phyloP scores from a whole-genome alignment of 345 rosid genomes.

The Boechera retrofracta region DNA sequence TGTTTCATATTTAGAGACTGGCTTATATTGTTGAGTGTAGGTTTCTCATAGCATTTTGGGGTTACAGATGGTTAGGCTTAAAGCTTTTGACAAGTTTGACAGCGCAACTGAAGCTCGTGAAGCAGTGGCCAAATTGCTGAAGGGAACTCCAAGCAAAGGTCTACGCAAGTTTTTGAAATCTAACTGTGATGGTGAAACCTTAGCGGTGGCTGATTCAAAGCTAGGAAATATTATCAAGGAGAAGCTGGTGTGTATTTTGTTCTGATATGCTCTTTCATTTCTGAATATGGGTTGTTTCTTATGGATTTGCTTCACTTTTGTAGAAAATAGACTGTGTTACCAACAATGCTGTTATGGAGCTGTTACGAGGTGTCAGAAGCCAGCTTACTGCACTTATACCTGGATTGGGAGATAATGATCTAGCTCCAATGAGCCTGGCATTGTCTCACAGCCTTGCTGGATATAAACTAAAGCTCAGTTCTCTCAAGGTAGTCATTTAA shows the following conservation, averaged over 20 bases:
- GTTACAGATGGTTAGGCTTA: conserved; percentile 71
- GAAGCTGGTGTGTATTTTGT: conserved; percentile 59
- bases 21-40: neutral
- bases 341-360: conserved; percentile 87
- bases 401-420: conserved; percentile 76
- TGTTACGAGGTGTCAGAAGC: conserved; percentile 83
- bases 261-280: neutral
- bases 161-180: conserved; percentile 76
- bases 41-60: neutral
- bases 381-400: conserved; percentile 86
- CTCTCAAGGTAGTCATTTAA: conserved; percentile 70
- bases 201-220: conserved; percentile 90
- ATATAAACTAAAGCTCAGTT: conserved; percentile 87
- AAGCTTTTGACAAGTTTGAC: conserved; percentile 87
- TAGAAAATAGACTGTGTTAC: conserved; percentile 95
- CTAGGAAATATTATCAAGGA: conserved; percentile 95
- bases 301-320: conserved; percentile 1
- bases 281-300: neutral
- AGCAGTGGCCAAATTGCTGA: conserved; percentile 72
- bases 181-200: conserved; percentile 69
- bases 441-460: conserved; percentile 91
- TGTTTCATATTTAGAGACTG: neutral
- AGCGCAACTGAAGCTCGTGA: conserved; percentile 86
- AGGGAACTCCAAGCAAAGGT: conserved; percentile 76
- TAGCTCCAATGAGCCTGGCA: conserved; percentile 96